These are phyloP conservation scores for Trichoderma arundinaceum DNA, from an alignment of 2,329 filamentous ascomycete genomes.

Conservation along the genomic window DNA sequence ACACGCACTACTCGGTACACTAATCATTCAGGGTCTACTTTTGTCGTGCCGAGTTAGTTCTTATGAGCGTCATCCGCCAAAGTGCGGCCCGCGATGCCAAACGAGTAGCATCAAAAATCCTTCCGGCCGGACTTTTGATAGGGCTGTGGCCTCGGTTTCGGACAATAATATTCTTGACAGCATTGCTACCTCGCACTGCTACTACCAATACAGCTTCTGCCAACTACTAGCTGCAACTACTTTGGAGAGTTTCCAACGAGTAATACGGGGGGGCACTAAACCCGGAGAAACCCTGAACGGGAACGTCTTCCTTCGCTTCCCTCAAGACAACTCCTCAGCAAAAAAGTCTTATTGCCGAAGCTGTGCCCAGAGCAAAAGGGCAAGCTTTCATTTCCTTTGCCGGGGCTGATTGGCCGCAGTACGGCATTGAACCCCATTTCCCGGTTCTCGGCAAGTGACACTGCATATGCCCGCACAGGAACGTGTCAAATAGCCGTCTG, in stretches of 20 bases:
- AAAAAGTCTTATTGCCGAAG: neutral
- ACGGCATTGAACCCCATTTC: conserved; percentile 4
- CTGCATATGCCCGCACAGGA: conserved; percentile 12
- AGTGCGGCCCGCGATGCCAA: conserved; percentile 18
- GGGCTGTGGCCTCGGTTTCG: conserved; percentile 6
- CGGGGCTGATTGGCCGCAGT: conserved; percentile 5
- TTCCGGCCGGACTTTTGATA: neutral
- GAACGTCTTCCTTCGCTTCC: too few relatives aligned
- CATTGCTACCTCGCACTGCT: neutral
- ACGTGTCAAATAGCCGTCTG: neutral
- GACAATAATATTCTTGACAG: neutral
- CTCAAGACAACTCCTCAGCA: neutral
- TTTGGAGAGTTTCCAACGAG: neutral
- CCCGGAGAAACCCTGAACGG: conserved; percentile 3
- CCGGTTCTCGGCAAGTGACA: conserved; percentile 22
- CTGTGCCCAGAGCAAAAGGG: neutral
- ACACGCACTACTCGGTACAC: neutral
- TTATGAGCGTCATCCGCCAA: neutral
- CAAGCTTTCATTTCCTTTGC: neutral
- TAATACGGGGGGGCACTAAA: neutral
- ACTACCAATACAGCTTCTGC: neutral
- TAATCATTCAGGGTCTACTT: neutral
- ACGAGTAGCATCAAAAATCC: neutral
- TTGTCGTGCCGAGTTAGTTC: neutral
- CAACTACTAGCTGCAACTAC: too few relatives aligned